Percentiles rank a stretch among this genome's conserved stretches.
Conservation (phyloP, 2,329 filamentous ascomycete genomes). For the Aspergillus unguis region DNA sequence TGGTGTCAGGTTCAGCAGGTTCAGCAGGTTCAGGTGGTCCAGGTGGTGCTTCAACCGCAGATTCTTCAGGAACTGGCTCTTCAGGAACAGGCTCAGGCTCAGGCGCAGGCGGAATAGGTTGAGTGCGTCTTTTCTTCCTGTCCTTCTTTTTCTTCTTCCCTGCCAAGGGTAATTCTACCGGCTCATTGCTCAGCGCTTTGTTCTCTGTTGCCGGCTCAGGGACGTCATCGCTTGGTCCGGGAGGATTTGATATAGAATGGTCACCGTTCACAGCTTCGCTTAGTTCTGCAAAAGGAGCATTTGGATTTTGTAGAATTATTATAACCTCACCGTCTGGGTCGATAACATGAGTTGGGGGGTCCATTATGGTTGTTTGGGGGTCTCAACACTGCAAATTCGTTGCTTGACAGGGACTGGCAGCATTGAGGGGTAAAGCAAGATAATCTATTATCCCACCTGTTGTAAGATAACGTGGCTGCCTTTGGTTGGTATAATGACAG, state of each 20-base stretch:
- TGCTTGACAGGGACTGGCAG: no score
- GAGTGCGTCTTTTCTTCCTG: neutral
- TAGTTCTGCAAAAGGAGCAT: neutral
- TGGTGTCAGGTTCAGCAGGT: neutral
- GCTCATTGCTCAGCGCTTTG: neutral
- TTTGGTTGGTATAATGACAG: no score
- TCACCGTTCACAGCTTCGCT: neutral
- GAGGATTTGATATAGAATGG: neutral
- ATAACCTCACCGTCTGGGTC: conserved; percentile 8
- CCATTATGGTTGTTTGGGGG: no score
- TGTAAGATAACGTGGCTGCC: no score
- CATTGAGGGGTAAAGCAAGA: no score
- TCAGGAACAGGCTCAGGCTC: neutral
- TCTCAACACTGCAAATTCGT: no score
- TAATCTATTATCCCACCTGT: no score
- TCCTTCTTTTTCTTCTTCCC: neutral
- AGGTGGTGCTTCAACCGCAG: neutral
- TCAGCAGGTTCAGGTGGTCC: neutral
- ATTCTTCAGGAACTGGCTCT: neutral
- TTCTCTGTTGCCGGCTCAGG: neutral
- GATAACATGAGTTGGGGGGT: neutral
- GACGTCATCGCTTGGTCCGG: neutral
- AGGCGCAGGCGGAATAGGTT: neutral
- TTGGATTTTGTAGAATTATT: neutral
- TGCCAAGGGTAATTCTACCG: neutral